phyloP scores from a whole-genome alignment of 441 rosid genomes.

The Gossypium gossypioides region DNA sequence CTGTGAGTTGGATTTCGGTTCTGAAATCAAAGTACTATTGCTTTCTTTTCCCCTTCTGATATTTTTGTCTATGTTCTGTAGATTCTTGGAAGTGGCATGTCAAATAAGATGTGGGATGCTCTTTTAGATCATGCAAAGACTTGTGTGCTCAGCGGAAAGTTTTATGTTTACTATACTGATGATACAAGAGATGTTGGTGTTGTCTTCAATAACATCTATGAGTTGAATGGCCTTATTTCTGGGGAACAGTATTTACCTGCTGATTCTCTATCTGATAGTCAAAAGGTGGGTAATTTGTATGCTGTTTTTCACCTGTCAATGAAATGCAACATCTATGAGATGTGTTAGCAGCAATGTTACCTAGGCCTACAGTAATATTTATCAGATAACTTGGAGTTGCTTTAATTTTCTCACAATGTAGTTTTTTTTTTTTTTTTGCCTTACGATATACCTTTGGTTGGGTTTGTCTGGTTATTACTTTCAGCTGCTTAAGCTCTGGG shows the following conservation, averaged over 20 bases:
- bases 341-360: not conserved
- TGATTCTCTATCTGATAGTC: constrained; percentile 71
- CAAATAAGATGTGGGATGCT: constrained; percentile 99
- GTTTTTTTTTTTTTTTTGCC: not conserved
- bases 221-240: constrained; percentile 73
- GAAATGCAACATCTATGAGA: not conserved
- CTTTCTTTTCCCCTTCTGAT: constrained; percentile 20
- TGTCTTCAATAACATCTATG: constrained; percentile 75
- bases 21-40: not conserved
- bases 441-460: not conserved
- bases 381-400: not conserved
- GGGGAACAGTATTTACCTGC: constrained; percentile 76
- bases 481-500: not conserved
- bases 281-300: constrained; percentile 55
- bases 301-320: not conserved
- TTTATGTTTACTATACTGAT: constrained; percentile 74
- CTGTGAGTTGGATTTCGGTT: constrained; percentile 41
- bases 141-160: constrained; percentile 67
- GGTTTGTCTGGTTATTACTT: not conserved
- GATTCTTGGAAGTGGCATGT: constrained; percentile 98
- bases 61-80: constrained; percentile 21
- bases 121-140: constrained; percentile 93
- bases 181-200: constrained; percentile 72
- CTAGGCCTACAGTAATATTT: not conserved
- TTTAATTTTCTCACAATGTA: not conserved